phyloP scores from a whole-genome alignment of 768 basidiomycete species.

The Mycena filopes region DNA sequence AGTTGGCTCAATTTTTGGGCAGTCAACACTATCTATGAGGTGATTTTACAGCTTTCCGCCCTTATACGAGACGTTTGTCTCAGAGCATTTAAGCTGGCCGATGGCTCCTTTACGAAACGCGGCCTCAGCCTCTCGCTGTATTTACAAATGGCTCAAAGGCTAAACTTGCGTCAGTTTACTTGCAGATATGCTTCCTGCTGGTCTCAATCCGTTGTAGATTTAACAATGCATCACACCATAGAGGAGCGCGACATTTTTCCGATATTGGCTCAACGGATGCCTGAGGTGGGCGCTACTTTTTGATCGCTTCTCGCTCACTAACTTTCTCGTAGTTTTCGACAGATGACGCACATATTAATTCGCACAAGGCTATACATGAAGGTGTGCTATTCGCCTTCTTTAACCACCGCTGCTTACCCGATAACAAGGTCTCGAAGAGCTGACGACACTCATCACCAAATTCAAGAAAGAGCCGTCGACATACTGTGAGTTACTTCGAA shows the following conservation, averaged over 20 bases:
- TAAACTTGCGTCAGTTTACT: conserved; percentile 52
- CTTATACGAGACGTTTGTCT: no score
- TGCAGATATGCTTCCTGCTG: neutral
- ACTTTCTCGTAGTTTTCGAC: conserved; percentile 46
- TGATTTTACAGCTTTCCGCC: conserved; percentile 30
- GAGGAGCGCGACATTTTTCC: conserved; percentile 64
- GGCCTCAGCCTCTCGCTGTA: conserved; percentile 57
- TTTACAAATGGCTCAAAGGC: conserved; percentile 50
- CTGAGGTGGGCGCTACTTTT: conserved; percentile 27
- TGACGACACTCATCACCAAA: conserved; percentile 51
- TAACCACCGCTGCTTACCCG: no score
- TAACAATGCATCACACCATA: conserved; percentile 66
- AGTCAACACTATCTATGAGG: conserved; percentile 62
- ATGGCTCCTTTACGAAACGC: conserved; percentile 58
- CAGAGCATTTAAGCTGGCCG: no score
- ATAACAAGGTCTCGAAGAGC: conserved; percentile 49
- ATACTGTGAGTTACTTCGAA: conserved; percentile 44
- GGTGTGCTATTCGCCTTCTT: conserved; percentile 27
- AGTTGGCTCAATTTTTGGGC: neutral
- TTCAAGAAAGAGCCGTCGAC: conserved; percentile 55
- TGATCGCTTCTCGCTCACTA: neutral
- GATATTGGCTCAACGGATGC: conserved; percentile 58
- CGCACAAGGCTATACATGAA: conserved; percentile 64
- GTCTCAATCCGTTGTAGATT: conserved; percentile 45
- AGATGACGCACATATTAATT: conserved; percentile 57